phyloP scores from a whole-genome alignment of 1,139 yeast genomes.

The Blastobotrys malaysiensis region DNA sequence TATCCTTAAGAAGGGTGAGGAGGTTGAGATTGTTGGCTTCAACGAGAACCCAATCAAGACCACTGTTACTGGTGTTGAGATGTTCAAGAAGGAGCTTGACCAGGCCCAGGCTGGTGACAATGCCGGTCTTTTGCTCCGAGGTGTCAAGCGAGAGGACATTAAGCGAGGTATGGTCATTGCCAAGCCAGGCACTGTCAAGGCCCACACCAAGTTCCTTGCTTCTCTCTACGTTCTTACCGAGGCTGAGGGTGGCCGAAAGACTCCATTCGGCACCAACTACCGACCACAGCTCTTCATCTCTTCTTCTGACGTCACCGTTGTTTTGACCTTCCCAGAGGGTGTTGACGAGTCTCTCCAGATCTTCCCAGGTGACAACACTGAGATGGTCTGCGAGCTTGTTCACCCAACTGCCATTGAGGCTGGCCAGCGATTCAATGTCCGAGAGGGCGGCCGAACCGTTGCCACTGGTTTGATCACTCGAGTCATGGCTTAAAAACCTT shows the following conservation, averaged over 20 bases:
- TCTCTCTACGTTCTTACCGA: constrained; percentile 87
- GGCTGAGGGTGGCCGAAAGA: constrained; percentile 99
- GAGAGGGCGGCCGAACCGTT: constrained; percentile 99
- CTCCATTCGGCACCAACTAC: constrained; percentile 94
- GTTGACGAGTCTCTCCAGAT: constrained; percentile 84
- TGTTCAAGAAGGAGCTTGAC: constrained; percentile 98
- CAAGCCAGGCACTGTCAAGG: constrained; percentile 86
- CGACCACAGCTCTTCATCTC: constrained; percentile 97
- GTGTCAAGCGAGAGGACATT: constrained; percentile 95
- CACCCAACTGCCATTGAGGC: constrained; percentile 93
- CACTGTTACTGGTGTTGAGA: constrained; percentile 96
- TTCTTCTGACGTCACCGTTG: constrained; percentile 93
- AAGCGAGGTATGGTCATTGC: constrained; percentile 97
- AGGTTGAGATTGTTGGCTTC: constrained; percentile 92
- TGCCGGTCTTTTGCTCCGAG: constrained; percentile 96
- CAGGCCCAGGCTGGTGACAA: constrained; percentile 98
- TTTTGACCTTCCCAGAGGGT: constrained; percentile 86
- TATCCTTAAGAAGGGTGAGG: constrained; percentile 94
- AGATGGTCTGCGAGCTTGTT: constrained; percentile 87
- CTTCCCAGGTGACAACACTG: constrained; percentile 98
- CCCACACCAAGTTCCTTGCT: constrained; percentile 91
- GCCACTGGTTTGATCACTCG: constrained; percentile 98
- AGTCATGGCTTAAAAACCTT: constrained; percentile 56
- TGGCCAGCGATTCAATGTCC: constrained; percentile 97
- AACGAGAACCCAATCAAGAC: constrained; percentile 85